Conservation (phyloP, 495 filamentous ascomycete genomes). For the Massariosphaeria phaeospora region DNA sequence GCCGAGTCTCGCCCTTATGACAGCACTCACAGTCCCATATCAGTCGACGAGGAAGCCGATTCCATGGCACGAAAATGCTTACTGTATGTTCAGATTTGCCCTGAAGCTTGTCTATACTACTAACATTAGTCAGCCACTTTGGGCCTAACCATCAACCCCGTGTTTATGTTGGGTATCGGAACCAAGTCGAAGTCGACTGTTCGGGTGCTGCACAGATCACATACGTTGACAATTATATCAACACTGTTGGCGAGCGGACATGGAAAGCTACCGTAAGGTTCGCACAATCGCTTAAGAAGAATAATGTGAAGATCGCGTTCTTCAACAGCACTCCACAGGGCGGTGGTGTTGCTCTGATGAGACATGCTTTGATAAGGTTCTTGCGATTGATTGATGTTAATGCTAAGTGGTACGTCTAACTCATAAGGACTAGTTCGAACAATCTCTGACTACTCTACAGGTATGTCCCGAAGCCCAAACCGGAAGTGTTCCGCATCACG, state of each 20-base stretch:
- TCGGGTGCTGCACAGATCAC: slow-evolving; percentile 58
- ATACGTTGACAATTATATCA: slow-evolving; percentile 57
- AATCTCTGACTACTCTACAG: slow-evolving; percentile 34
- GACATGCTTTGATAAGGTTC: slow-evolving; percentile 75
- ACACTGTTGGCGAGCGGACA: slow-evolving; percentile 56
- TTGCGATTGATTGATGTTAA: slow-evolving; percentile 63
- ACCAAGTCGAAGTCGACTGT: slow-evolving; percentile 71
- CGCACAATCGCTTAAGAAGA: slow-evolving; percentile 59
- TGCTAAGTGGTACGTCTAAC: slow-evolving; percentile 63
- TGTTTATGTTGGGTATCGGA: slow-evolving; percentile 68
- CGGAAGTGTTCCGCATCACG: slow-evolving; percentile 79
- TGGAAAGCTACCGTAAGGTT: slow-evolving; percentile 68
- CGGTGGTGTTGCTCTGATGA: slow-evolving; percentile 83
- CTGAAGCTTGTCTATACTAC: slow-evolving; percentile 3
- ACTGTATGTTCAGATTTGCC: slow-evolving; percentile 45
- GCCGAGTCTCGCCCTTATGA: slow-evolving; percentile 17
- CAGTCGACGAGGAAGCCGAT: slow-evolving; percentile 80
- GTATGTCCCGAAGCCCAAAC: slow-evolving; percentile 78
- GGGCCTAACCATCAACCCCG: slow-evolving; percentile 69
- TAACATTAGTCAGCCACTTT: slow-evolving; percentile 54
- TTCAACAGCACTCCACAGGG: slow-evolving; percentile 85
- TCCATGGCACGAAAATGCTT: slow-evolving; percentile 80
- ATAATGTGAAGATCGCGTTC: slow-evolving; percentile 70
- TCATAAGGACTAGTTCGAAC: background rate
- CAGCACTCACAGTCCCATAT: slow-evolving; percentile 46